These are phyloP conservation scores for Albophoma yamanashiensis DNA, from an alignment of 2,329 filamentous ascomycete species.

Conservation along the genomic window DNA sequence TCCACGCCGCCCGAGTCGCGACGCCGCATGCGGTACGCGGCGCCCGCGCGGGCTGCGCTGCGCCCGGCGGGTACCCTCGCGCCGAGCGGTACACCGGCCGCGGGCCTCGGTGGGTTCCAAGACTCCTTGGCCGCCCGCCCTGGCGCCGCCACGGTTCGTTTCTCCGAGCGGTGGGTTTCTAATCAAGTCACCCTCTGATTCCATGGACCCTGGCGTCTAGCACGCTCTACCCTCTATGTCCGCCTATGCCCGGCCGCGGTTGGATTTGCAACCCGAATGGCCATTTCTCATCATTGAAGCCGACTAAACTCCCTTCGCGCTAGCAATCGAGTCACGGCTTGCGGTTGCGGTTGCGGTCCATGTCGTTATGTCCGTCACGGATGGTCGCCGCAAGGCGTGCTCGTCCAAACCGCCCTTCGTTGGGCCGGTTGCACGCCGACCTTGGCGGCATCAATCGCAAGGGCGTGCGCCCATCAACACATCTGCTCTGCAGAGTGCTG, in stretches of 20 bases:
- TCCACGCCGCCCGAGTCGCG: constrained; percentile 1
- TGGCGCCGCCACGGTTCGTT: background rate
- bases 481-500: background rate
- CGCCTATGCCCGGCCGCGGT: constrained; percentile 1
- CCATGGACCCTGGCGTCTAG: background rate
- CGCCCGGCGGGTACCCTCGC: constrained; percentile 3
- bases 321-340: background rate
- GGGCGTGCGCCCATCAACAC: background rate
- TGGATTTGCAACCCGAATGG: constrained; percentile 2
- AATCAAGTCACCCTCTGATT: constrained; percentile 1
- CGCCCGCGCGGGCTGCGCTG: background rate
- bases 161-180: constrained; percentile 1
- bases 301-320: background rate
- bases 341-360: background rate
- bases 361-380: background rate
- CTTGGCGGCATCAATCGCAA: background rate
- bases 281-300: constrained; percentile 4
- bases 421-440: background rate
- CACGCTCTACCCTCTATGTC: constrained; percentile 1
- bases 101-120: background rate
- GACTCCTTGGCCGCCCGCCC: background rate
- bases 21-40: constrained; percentile 4
- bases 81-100: constrained; percentile 1
- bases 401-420: background rate
- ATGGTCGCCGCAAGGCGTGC: background rate